Base-by-base conservation (phyloP, 2,329 filamentous ascomycete species). In the Hymenoscyphus infarciens region DNA sequence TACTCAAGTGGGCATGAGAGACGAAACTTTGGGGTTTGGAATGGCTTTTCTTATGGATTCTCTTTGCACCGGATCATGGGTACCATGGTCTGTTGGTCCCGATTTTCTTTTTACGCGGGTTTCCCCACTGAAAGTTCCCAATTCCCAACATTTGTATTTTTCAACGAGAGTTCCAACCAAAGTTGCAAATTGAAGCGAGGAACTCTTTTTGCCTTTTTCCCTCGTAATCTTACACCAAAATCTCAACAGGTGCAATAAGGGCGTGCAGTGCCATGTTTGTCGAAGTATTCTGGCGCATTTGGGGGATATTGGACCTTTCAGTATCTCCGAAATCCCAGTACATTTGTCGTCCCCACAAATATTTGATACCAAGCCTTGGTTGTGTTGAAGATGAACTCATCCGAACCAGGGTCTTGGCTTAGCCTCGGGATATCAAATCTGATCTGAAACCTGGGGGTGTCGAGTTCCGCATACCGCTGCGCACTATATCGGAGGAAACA, bases 401-500 rank as follows among this genome's bases (percentile, higher is more conserved):
- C 42, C 42, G 19, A 49, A 4, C 42, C 42, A 49, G n/a, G 42
- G 42, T 57, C 56, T 25, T 38, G 38, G 38, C 10, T 7, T 27
- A 39, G 25, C 22, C 38, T 52, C 16, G 39, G 25, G 15, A 29
- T 31, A 59, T 15, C 38, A 49, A 59, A 45, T 52, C 25, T 49
- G 38, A 45, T 22, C 25, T 59, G 57, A 59, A 59, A 59, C 57
- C 39, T 52, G 39, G 38, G 57, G 39, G 45, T 52, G 29, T 31
- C 5, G 29, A 31, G 25, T 27, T 4, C 25, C 35, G n/a, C 13
- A 13, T 57, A 15, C 56, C 56, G 56, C 56, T 57, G 56, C 56
- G 33, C 4, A 8, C 10, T 35, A 35, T 7, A 35, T 35, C 33
- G 33, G 33, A 35, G 33, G 33, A 35, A 35, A 35, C 33, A 35